These are phyloP conservation scores for Fusarium sp. DNA, from an alignment of 2,329 filamentous ascomycete species.

Conservation along the genomic window DNA sequence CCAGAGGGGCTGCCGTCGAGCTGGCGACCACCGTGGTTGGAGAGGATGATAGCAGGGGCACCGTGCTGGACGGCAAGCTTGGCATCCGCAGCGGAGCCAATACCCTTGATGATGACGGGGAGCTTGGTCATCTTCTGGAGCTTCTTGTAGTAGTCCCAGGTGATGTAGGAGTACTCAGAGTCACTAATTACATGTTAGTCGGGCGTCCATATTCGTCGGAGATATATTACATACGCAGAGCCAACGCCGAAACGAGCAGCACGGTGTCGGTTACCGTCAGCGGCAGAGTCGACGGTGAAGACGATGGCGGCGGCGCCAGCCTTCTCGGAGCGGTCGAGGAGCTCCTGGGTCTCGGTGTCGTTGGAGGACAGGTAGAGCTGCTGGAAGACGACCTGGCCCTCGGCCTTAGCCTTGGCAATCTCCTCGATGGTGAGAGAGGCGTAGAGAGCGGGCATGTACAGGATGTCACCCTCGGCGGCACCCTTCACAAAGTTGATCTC, in stretches of 20 bases:
- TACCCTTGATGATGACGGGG: constrained; percentile 60
- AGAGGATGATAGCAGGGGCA: constrained; percentile 57
- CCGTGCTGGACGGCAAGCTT: constrained; percentile 53
- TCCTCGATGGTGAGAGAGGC: constrained; percentile 56
- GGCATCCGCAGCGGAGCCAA: constrained; percentile 57
- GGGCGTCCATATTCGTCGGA: background rate
- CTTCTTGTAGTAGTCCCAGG: constrained; percentile 58
- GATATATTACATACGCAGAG: constrained; percentile 50
- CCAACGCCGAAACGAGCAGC: constrained; percentile 58
- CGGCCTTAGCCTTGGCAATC: constrained; percentile 56
- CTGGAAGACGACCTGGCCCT: constrained; percentile 59
- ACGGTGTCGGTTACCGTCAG: constrained; percentile 58
- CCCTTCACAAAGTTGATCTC: constrained; percentile 67
- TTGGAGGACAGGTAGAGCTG: constrained; percentile 54
- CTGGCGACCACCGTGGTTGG: constrained; percentile 62
- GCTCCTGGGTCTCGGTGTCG: constrained; percentile 53
- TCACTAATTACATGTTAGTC: constrained; percentile 41
- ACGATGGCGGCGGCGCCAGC: constrained; percentile 57
- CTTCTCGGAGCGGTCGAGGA: constrained; percentile 53
- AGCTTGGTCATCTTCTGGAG: constrained; percentile 56
- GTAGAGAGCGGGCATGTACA: constrained; percentile 63
- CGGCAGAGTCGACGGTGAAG: constrained; percentile 59
- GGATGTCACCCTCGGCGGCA: constrained; percentile 63
- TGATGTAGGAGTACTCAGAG: constrained; percentile 47
- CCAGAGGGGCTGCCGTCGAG: constrained; percentile 58